Evolutionary conservation across 371 early-diverging fungal species (phyloP).

Genomic region (Choanephora cucurbitarum): DNA sequence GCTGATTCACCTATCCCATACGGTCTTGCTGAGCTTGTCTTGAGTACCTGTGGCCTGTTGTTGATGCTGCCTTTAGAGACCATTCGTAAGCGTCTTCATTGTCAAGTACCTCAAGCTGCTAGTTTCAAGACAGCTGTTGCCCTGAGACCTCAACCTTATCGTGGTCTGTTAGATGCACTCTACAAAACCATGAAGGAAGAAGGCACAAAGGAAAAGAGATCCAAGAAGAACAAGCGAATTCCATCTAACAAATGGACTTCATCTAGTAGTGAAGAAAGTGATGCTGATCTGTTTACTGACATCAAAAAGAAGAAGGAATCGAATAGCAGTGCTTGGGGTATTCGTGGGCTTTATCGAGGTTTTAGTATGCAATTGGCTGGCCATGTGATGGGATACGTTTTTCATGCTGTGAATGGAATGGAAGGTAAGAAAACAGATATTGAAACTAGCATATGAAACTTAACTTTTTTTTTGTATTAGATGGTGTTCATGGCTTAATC

Average conservation of each 20-base stretch:
- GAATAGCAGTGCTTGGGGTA: constrained; percentile 56
- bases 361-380: constrained; percentile 69
- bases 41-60: constrained; percentile 67
- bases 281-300: constrained; percentile 19
- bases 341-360: constrained; percentile 80
- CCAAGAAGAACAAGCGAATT: neutral
- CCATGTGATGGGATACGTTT: constrained; percentile 61
- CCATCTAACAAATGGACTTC: neutral
- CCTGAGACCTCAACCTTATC: constrained; percentile 78
- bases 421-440: no score
- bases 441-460: no score
- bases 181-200: constrained; percentile 87
- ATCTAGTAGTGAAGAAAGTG: constrained; percentile 19
- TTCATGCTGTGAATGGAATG: constrained; percentile 55
- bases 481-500: constrained; percentile 2
- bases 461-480: neutral
- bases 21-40: constrained; percentile 62
- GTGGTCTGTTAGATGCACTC: constrained; percentile 79
- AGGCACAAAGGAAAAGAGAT: constrained; percentile 54
- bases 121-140: constrained; percentile 76
- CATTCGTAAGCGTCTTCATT: constrained; percentile 79
- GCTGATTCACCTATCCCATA: constrained; percentile 67
- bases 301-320: constrained; percentile 8
- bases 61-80: constrained; percentile 89
- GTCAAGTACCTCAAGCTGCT: constrained; percentile 59